A percentile compares a stretch with the other conserved stretches of the same genome.
Conservation (phyloP, 805 yeast species). For the Saccharomycopsis javanensis region DNA sequence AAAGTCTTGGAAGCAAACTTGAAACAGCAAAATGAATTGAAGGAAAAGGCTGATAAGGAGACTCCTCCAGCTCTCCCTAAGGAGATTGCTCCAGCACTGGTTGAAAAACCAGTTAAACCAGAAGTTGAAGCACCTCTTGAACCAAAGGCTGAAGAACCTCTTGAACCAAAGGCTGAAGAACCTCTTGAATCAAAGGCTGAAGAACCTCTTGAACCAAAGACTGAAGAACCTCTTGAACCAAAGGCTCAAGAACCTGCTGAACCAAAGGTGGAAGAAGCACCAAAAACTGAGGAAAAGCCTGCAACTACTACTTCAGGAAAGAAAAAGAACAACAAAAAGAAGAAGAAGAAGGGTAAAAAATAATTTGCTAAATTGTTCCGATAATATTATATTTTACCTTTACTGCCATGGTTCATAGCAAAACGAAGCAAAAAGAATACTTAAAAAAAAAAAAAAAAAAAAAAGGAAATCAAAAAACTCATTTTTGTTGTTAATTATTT, state of each 20-base stretch:
- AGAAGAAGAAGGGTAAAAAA: slow-evolving; percentile 3
- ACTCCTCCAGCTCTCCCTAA: background rate
- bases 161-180: background rate
- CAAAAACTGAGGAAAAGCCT: background rate
- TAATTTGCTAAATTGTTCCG: background rate
- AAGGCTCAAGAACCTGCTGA: background rate
- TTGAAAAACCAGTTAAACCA: background rate
- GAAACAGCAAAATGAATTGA: slow-evolving; percentile 14
- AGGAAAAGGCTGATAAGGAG: slow-evolving; percentile 6
- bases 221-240: background rate
- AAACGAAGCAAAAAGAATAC: too few species aligned
- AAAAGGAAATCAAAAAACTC: too few species aligned
- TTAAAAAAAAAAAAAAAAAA: too few species aligned
- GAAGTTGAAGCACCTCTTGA: background rate
- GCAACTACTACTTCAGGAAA: background rate
- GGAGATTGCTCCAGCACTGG: background rate
- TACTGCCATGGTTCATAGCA: too few species aligned
- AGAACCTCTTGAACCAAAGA: background rate
- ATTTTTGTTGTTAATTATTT: too few species aligned
- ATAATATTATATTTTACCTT: too few species aligned
- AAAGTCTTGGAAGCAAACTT: slow-evolving; percentile 11
- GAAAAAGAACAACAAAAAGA: background rate
- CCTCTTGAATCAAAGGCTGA: background rate
- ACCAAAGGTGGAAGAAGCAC: background rate
- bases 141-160: background rate